Conservation (phyloP, 2,329 filamentous ascomycete genomes). For the Calonectria crousiana region DNA sequence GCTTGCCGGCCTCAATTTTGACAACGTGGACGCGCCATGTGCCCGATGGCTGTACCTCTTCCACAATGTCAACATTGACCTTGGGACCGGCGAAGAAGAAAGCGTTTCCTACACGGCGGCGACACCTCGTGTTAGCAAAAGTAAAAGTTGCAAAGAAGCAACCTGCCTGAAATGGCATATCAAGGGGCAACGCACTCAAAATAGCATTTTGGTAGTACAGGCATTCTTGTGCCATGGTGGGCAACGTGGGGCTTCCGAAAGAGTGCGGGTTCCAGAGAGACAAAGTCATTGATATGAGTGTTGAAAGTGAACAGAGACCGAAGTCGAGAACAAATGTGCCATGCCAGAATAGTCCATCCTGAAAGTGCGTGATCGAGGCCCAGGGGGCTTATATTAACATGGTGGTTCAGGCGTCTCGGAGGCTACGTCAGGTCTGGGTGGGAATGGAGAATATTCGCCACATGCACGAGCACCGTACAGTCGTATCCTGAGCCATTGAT, state of each 20-base stretch:
- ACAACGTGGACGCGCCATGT: constrained; percentile 44
- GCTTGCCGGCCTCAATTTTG: constrained; percentile 41
- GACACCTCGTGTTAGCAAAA: constrained; percentile 3
- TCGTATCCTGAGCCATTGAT: too few species aligned
- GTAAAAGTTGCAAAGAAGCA: not conserved
- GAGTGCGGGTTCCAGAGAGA: constrained; percentile 15
- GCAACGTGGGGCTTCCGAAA: constrained; percentile 15
- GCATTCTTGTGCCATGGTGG: constrained; percentile 17
- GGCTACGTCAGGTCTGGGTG: not conserved
- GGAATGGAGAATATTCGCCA: not conserved
- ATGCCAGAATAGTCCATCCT: not conserved
- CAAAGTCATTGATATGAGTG: constrained; percentile 21
- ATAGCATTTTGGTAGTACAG: constrained; percentile 15
- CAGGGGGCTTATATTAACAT: not conserved
- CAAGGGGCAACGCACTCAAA: constrained; percentile 17
- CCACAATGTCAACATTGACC: constrained; percentile 39
- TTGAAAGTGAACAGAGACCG: not conserved
- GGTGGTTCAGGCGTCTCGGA: not conserved
- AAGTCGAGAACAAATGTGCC: constrained; percentile 1
- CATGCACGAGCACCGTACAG: too few species aligned
- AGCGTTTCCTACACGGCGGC: constrained; percentile 42
- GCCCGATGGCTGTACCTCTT: constrained; percentile 36
- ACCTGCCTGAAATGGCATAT: not conserved
- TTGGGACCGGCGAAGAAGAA: constrained; percentile 40
- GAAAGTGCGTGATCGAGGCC: constrained; percentile 14